phyloP scores from a whole-genome alignment of 306 rosid species.

The Delonix regia region DNA sequence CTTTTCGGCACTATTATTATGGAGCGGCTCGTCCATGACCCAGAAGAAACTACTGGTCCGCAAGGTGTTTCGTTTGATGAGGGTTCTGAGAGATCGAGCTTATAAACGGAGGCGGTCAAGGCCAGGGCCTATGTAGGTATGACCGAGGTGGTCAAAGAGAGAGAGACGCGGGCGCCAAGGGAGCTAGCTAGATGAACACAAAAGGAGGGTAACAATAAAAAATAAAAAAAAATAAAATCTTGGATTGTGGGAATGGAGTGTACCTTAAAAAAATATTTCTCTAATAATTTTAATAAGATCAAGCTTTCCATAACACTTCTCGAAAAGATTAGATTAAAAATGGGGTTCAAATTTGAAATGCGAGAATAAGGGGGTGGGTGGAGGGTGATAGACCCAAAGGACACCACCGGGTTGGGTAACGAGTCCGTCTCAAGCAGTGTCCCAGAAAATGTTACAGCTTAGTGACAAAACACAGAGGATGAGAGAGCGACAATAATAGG shows the following conservation, averaged over 20 bases:
- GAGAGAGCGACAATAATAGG: constrained; percentile 10
- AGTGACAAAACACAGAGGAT: constrained; percentile 45
- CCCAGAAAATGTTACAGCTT: constrained; percentile 57
- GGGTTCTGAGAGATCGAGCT: neutral
- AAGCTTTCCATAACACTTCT: neutral
- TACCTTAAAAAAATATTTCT: too few species aligned
- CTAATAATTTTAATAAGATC: neutral
- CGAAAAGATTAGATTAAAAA: neutral
- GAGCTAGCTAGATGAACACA: constrained; percentile 36
- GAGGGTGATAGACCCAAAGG: constrained; percentile 43
- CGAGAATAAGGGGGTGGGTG: neutral
- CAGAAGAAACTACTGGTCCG: neutral
- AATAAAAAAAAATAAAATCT: neutral
- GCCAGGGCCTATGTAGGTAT: constrained; percentile 39
- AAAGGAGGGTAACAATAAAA: constrained; percentile 1
- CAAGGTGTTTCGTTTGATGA: neutral
- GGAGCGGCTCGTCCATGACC: constrained; percentile 41
- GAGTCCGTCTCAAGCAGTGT: constrained; percentile 47
- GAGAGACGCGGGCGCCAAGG: constrained; percentile 48
- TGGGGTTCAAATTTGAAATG: constrained; percentile 54
- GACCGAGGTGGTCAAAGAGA: constrained; percentile 69
- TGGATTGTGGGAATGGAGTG: too few species aligned
- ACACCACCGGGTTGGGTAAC: constrained; percentile 26
- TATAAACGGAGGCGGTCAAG: constrained; percentile 39
- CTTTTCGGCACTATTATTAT: constrained; percentile 4